These are phyloP conservation scores for Linum lewisii DNA, from an alignment of 345 rosid species.

Conservation along the genomic window DNA sequence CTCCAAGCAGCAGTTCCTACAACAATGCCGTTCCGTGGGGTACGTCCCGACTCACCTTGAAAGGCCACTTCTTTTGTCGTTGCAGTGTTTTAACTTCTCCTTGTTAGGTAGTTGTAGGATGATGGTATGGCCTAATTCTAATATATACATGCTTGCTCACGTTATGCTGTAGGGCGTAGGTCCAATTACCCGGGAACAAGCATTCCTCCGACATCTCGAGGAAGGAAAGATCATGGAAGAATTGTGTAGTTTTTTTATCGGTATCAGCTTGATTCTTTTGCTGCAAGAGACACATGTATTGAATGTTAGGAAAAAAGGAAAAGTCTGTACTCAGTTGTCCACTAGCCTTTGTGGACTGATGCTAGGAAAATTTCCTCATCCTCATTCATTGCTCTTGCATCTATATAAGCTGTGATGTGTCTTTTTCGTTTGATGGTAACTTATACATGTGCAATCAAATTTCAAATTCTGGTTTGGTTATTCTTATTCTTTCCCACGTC, in stretches of 20 bases:
- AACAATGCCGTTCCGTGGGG: constrained; percentile 77
- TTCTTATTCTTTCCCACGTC: constrained; percentile 6
- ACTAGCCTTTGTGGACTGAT: constrained; percentile 55
- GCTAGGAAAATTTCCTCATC: constrained; percentile 29
- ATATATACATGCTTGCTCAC: constrained; percentile 13
- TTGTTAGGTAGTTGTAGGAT: constrained; percentile 3
- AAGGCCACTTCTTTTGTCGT: not conserved
- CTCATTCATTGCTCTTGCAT: constrained; percentile 42
- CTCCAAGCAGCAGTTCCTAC: constrained; percentile 72
- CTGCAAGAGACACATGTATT: constrained; percentile 34
- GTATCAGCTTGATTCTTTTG: constrained; percentile 23
- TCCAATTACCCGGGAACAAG: constrained; percentile 55
- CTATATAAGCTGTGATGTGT: constrained; percentile 33
- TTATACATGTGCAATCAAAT: constrained; percentile 11
- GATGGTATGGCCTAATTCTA: constrained; percentile 8
- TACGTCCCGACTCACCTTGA: constrained; percentile 28
- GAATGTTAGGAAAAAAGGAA: constrained; percentile 39
- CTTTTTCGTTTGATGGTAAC: constrained; percentile 14
- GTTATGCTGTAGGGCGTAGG: constrained; percentile 60
- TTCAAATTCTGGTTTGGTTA: constrained; percentile 11
- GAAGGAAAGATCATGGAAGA: constrained; percentile 85
- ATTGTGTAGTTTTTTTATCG: constrained; percentile 42
- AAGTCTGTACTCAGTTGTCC: constrained; percentile 41
- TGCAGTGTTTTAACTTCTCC: constrained; percentile 2
- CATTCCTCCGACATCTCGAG: constrained; percentile 72